Evolutionary conservation across 2,329 filamentous ascomycete genomes (phyloP).

Genomic region (Cercospora sesami): DNA sequence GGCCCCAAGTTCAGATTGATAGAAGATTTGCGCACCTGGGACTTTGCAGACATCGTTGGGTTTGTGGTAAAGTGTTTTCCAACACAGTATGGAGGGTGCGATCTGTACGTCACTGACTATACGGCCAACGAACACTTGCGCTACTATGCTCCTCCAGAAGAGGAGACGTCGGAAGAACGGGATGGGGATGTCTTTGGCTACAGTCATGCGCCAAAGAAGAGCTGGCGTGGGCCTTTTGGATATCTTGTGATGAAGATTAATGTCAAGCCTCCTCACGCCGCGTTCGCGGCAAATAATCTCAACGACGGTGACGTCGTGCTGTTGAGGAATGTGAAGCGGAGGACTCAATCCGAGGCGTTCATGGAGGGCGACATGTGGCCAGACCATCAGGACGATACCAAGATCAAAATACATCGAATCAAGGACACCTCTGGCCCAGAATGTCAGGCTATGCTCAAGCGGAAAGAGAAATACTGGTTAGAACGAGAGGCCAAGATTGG

Average conservation of each 20-base stretch:
- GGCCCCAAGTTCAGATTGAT: conserved; percentile 62
- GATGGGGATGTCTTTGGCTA: conserved; percentile 37
- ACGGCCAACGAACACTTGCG: conserved; percentile 68
- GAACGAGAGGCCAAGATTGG: conserved; percentile 37
- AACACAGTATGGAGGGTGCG: conserved; percentile 46
- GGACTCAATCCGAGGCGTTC: conserved; percentile 44
- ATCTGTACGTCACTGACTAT: conserved; percentile 80
- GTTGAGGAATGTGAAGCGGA: conserved; percentile 72
- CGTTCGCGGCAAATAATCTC: conserved; percentile 58
- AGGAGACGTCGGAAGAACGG: conserved; percentile 32
- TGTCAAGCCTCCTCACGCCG: conserved; percentile 67
- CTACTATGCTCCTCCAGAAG: conserved; percentile 50
- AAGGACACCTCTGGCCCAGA: conserved; percentile 40
- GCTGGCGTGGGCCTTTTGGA: conserved; percentile 76
- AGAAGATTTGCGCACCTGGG: conserved; percentile 57
- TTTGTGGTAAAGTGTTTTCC: conserved; percentile 64
- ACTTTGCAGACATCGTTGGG: conserved; percentile 69
- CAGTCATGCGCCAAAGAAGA: conserved; percentile 36
- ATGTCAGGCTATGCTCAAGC: conserved; percentile 59
- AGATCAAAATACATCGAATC: conserved; percentile 60
- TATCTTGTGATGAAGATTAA: conserved; percentile 70
- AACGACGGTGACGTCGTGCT: conserved; percentile 61
- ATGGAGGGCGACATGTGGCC: conserved; percentile 72
- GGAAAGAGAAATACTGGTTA: conserved; percentile 62
- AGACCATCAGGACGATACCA: conserved; percentile 55